Evolutionary conservation across 1,139 yeast genomes (phyloP), one percentile per base, ranked within the genome.

Genomic region (Debaryomyces sp.): DNA sequence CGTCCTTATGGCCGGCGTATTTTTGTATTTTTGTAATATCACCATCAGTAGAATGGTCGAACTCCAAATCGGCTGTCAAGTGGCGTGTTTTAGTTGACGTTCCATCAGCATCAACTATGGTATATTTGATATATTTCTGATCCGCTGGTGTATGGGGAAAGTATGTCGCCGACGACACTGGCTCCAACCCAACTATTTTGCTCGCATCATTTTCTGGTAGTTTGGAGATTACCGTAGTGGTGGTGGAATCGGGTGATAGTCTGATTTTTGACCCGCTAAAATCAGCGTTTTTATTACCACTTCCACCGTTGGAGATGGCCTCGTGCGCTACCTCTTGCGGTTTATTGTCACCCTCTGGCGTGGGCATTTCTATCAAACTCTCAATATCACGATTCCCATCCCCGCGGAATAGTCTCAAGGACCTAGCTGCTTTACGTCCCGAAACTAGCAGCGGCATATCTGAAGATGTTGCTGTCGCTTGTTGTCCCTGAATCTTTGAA

Each of bases 371-470:
- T 35, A 46, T 39, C 21, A 49, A 35, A 9, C 34, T 52, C 9
- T 53, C 54, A 37, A 52, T 45, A 29, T 44, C 42, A 30, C 41
- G 39, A 29, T 53, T 52, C 10, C 54, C 53, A 33, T 63, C 63
- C 13, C 70, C 70, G 32, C 71, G 61, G 50, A 72, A 72, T 36
- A 71, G 61, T 38, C 75, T 58, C 35, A 72, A 62, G 9, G 75
- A 69, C 41, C 74, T 56, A 18, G 77, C 77, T 1, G 77, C 77
- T 51, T 72, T 72, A 48, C 77, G 59, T 6, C 77, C 76, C 10
- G 69, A 62, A 37, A 69, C 59, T 8, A 51, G 41, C 34, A 36
- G 50, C 17, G 44, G 35, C 13, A 50, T 35, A 29, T 44, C 55
- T 27, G 45, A 32, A 3, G 45, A 12, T 9, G 49, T 22, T 13